Evolutionary conservation across 441 rosid genomes (phyloP), one percentile per base, ranked within the genome.

Genomic region (Flueggea neowawraea): DNA sequence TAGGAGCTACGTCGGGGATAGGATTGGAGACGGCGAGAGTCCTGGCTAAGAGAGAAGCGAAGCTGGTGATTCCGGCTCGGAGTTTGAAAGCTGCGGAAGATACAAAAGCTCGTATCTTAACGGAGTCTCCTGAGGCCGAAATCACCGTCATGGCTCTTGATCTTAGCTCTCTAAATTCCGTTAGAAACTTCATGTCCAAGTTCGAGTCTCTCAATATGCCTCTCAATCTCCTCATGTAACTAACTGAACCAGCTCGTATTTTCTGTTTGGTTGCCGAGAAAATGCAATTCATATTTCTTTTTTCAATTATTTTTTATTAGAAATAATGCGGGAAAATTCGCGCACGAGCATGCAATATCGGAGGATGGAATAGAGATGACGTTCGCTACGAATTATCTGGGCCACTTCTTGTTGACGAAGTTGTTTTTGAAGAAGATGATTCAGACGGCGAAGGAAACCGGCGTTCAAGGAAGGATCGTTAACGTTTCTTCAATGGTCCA

Each of bases 291-390:
- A 15, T 45, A 13, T 8, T 54, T 15, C 62, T 12, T 13, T 12
- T 13, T 16, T n/a, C 8, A 10, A 10, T 66, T 2, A 41, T 12
- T 45, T 60, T 51, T 45, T 3, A 63, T 53, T 80, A 92, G 98
- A 64, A 93, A 93, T 69, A 92, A 92, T 77, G 98, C 98, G 5
- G 98, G 98, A 5, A 88, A 82, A 69, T 92, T 87, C 54, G 82
- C 98, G 2, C 86, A 84, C 68, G 69, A 86, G 75, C 96, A 88
- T 67, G 91, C 82, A 53, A 74, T 88, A 49, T 83, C 97, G 0
- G 97, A 93, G 66, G 97, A 93, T 70, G 96, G 95, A 44, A 80
- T 90, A 63, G 98, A 93, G 84, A 93, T 93, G 97, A 88, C 94
- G 7, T 86, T 93, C 48, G 97, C 92, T 8, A 93, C 97, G 52